phyloP scores from a whole-genome alignment of 495 filamentous ascomycete genomes.

The Penicillium roqueforti region DNA sequence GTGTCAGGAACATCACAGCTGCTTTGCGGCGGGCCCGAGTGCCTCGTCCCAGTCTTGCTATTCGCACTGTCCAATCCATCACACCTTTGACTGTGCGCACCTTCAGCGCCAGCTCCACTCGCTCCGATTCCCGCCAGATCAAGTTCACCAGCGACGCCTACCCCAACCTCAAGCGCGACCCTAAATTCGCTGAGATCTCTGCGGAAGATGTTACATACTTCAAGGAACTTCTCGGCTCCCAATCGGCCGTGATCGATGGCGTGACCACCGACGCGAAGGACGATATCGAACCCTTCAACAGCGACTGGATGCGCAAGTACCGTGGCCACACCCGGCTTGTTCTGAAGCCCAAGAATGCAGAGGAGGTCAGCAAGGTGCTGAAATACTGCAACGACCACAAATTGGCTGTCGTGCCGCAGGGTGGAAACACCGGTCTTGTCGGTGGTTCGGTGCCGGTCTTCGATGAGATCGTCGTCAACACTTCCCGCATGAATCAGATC shows the following conservation, averaged over 20 bases:
- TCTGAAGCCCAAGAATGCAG: slow-evolving; percentile 73
- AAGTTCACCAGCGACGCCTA: slow-evolving; percentile 81
- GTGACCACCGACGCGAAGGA: slow-evolving; percentile 64
- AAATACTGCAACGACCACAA: slow-evolving; percentile 89
- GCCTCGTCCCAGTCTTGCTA: slow-evolving; percentile 28
- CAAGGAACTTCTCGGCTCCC: slow-evolving; percentile 65
- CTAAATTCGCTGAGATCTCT: slow-evolving; percentile 64
- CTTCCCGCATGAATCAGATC: slow-evolving; percentile 83
- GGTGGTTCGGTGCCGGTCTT: slow-evolving; percentile 94
- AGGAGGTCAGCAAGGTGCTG: slow-evolving; percentile 82
- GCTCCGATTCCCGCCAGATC: slow-evolving; percentile 48
- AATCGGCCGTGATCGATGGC: slow-evolving; percentile 79
- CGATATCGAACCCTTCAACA: slow-evolving; percentile 90
- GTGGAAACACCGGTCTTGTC: slow-evolving; percentile 92
- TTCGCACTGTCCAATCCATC: slow-evolving; percentile 22
- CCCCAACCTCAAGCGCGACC: slow-evolving; percentile 74
- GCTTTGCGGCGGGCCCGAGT: slow-evolving; percentile 41
- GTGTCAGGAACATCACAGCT: slow-evolving; percentile 34
- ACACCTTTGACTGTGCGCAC: slow-evolving; percentile 25
- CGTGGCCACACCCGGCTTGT: slow-evolving; percentile 83
- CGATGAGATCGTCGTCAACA: slow-evolving; percentile 94
- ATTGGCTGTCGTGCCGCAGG: slow-evolving; percentile 95
- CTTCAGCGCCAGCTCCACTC: slow-evolving; percentile 34
- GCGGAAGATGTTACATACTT: slow-evolving; percentile 77
- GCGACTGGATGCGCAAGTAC: slow-evolving; percentile 99